Conservation (phyloP, 257 asterid species). For the Paraleonurus japonicus region DNA sequence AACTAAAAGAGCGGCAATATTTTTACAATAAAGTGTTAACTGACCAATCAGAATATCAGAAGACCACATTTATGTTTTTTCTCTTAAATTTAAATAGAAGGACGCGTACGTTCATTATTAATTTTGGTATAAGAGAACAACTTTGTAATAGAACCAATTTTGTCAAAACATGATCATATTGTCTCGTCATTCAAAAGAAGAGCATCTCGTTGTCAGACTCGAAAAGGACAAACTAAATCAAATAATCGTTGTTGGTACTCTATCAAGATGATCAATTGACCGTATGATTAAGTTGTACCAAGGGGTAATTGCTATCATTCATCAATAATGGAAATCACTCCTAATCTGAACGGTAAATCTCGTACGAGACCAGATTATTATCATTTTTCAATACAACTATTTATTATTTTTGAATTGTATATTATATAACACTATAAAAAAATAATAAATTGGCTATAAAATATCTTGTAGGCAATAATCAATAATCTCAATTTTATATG, state of each 20-base stretch:
- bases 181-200: background rate
- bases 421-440: too few relatives aligned
- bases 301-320: background rate
- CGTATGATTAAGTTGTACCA: background rate
- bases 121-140: background rate
- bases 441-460: too few relatives aligned
- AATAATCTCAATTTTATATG: too few relatives aligned
- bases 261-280: background rate
- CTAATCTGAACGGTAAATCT: too few relatives aligned
- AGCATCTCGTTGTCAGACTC: background rate
- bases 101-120: background rate
- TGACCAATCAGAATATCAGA: background rate
- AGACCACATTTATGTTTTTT: background rate
- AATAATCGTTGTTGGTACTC: background rate
- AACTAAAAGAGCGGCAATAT: too few relatives aligned
- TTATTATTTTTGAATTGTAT: too few relatives aligned
- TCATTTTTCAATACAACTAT: too few relatives aligned
- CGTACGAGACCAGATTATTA: too few relatives aligned
- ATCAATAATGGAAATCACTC: background rate
- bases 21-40: background rate
- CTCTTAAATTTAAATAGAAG: background rate
- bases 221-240: constrained; percentile 10
- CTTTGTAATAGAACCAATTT: background rate
- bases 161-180: background rate
- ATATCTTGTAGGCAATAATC: too few relatives aligned